Evolutionary conservation across 345 rosid genomes (phyloP), one percentile per base, ranked within the genome.

Genomic region (Salix caprea): DNA sequence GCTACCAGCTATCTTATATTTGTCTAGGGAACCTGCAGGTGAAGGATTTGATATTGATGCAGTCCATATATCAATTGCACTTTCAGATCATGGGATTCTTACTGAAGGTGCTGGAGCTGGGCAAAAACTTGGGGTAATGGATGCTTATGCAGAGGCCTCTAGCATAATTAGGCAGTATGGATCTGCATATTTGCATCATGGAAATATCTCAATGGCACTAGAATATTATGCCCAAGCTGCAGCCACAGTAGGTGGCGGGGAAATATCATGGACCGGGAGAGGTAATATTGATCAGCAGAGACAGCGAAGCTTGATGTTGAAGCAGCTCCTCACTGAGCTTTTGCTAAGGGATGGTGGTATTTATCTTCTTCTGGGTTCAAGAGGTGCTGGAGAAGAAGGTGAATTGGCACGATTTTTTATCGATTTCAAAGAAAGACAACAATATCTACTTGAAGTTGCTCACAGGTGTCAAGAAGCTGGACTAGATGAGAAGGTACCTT

Each of bases 201-300:
- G 97, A 30, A 86, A 91, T 81, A 92, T 92, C 74, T 84, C 87
- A 34, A 81, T 88, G 90, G 86, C 98, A 65, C 85, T 92, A 79
- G 99, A 93, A 80, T 96, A 96, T 84, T 96, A 92, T 78, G 97
- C 92, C 72, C 98, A 93, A 88, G 99, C 99, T 81, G 97, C 99
- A 76, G 93, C 94, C 71, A 88, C 93, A 50, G 91, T 93, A 64
- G 98, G 97, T 67, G 99, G 99, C 76, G 99, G 99, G 46, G 93
- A 87, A 75, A 69, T 86, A 66, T 93, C 95, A 39, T 92, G 98
- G 98, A 79, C 91, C 50, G 97, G 97, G 56, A 92, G 94, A 87
- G 89, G 87, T 71, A 86, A 74, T 71, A 74, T 80, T 23, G 98
- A 96, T 88, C 99, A 96, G 82, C 94, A 86, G 75, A 92, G 97